Evolutionary conservation across 2,329 filamentous ascomycete species (phyloP), one percentile per base, ranked within the genome.

Genomic region (Curvularia verruculosa): DNA sequence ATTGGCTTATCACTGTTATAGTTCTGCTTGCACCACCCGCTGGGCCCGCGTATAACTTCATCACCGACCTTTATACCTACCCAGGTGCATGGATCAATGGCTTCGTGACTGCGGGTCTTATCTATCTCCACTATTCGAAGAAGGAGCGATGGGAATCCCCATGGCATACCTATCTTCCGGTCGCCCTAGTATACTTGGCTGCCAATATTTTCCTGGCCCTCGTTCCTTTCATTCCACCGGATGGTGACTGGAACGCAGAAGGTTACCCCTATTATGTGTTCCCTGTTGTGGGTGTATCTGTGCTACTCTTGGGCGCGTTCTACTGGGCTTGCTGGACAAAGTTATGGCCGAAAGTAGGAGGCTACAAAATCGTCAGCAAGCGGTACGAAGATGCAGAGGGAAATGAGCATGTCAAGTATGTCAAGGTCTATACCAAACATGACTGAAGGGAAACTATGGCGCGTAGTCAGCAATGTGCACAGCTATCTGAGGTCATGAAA

Each of bases 41-140:
- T 0, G 88, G 87, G 0, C 83, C 87, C 15, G 87, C 87, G 0
- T 90, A 90, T 73, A 88, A 87, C 73, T 90, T 90, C 66, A 82
- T 87, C 39, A 80, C 85, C 48, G 83, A 85, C 59, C 70, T 87
- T 45, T 73, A 76, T 54, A 74, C 71, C 8, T 75, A 76, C 57
- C 74, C 74, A 1, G 72, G 73, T 5, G 67, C 72, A 9, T 75
- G 71, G 69, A 75, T 76, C 65, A 75, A 75, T 41, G 70, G 63
- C n/a, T 75, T 75, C 50, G 73, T 75, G 6, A 65, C 65, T 5
- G 71, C 71, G 1, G 74, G 74, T 18, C 71, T 76, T 41, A 72
- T 76, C 41, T 75, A 75, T 51, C 59, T 77, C 4, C 74, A 75
- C 45, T 77, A 66, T 56, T 62, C 45, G 1, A 77, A 75, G 52